phyloP scores from a whole-genome alignment of 2,329 filamentous ascomycete species.

The Lecanicillium sp. region DNA sequence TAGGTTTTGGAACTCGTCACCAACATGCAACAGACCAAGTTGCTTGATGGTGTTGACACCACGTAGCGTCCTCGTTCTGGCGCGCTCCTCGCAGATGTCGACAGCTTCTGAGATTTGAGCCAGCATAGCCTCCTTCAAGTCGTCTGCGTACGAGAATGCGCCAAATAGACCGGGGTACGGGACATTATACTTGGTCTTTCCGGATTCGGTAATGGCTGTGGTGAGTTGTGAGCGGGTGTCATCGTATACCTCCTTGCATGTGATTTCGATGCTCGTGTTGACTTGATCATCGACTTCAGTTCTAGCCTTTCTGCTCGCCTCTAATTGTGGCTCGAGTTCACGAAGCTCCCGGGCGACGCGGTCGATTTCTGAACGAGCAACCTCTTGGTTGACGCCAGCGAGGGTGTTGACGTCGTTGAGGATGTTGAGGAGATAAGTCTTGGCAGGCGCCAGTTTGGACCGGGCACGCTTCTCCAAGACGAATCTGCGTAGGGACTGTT shows the following conservation, averaged over 20 bases:
- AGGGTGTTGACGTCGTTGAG: constrained; percentile 79
- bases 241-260: constrained; percentile 79
- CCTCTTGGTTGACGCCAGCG: constrained; percentile 79
- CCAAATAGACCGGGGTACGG: constrained; percentile 79
- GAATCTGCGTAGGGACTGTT: constrained; percentile 83
- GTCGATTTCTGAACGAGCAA: constrained; percentile 78
- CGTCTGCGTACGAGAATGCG: constrained; percentile 88
- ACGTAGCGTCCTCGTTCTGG: constrained; percentile 67
- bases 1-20: constrained; percentile 77
- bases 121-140: constrained; percentile 86
- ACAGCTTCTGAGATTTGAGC: constrained; percentile 79
- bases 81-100: constrained; percentile 73
- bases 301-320: constrained; percentile 75
- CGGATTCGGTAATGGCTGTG: constrained; percentile 68
- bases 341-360: constrained; percentile 74
- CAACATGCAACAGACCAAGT: constrained; percentile 80
- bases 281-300: constrained; percentile 75
- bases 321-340: constrained; percentile 77
- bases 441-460: constrained; percentile 91
- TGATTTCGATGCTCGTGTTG: constrained; percentile 75
- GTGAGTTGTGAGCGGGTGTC: constrained; percentile 72
- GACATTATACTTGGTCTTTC: constrained; percentile 72
- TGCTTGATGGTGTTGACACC: constrained; percentile 86
- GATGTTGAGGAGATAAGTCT: constrained; percentile 91
- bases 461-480: constrained; percentile 92